These are phyloP conservation scores for Aspergillus thermomutatus DNA, from an alignment of 2,329 filamentous ascomycete species.

Conservation along the genomic window DNA sequence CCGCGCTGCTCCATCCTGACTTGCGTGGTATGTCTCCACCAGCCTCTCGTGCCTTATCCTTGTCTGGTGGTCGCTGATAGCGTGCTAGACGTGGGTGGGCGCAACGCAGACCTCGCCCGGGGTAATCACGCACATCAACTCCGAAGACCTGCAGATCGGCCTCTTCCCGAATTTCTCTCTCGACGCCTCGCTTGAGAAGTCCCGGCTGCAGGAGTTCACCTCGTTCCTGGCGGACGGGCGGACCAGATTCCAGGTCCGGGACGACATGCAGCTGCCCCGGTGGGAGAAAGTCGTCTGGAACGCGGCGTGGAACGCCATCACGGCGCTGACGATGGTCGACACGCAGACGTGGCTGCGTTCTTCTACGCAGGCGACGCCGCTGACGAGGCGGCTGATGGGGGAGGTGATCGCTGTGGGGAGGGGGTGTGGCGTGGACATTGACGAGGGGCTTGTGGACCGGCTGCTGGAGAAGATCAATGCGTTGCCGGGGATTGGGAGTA, in stretches of 20 bases:
- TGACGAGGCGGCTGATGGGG: conserved; percentile 41
- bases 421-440: conserved; percentile 36
- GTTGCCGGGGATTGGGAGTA: conserved; percentile 41
- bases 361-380: conserved; percentile 35
- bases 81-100: conserved; percentile 44
- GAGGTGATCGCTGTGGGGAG: conserved; percentile 43
- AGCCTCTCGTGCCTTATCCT: too few species aligned
- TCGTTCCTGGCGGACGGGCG: conserved; percentile 40
- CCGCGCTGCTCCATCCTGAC: conserved; percentile 33
- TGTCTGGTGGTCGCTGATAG: too few species aligned
- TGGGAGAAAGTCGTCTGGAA: conserved; percentile 46
- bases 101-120: conserved; percentile 51
- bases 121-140: conserved; percentile 48
- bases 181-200: conserved; percentile 29
- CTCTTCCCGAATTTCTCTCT: conserved; percentile 43
- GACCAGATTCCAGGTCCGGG: conserved; percentile 36
- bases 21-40: conserved; percentile 41
- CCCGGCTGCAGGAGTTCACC: conserved; percentile 42
- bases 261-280: conserved; percentile 36
- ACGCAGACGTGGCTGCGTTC: conserved; percentile 43
- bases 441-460: conserved; percentile 36
- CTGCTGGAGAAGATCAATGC: conserved; percentile 38
- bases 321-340: conserved; percentile 42
- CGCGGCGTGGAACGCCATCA: conserved; percentile 41
- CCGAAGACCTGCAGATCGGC: conserved; percentile 56